Conservation (phyloP, 768 basidiomycete species). For the Lactarius quietus region DNA sequence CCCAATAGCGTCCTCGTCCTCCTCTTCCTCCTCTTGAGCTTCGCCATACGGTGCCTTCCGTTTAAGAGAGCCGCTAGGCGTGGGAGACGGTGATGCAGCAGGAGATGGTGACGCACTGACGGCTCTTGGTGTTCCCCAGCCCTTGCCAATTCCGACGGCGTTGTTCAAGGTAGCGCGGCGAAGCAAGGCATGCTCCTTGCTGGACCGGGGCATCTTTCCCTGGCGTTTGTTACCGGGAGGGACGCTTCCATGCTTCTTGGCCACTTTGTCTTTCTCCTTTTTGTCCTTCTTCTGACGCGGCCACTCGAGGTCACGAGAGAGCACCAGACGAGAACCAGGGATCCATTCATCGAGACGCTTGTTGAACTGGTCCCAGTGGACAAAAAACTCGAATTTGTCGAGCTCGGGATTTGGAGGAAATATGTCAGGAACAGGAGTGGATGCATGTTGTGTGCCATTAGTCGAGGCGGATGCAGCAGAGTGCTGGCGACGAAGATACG, state of each 20-base stretch:
- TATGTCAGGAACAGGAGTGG: constrained; percentile 41
- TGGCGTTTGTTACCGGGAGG: constrained; percentile 24
- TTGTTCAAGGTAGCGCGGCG: constrained; percentile 42
- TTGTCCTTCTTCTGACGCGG: constrained; percentile 84
- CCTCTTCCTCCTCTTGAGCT: constrained; percentile 56
- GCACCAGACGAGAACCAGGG: constrained; percentile 77
- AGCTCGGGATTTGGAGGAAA: constrained; percentile 47
- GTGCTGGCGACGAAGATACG: constrained; percentile 47
- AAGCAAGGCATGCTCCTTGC: constrained; percentile 26
- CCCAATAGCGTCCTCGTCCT: constrained; percentile 39
- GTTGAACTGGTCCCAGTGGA: constrained; percentile 99
- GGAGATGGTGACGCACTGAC: constrained; percentile 29
- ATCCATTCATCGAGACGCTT: constrained; percentile 99
- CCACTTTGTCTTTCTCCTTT: constrained; percentile 43
- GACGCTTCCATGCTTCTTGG: constrained; percentile 50
- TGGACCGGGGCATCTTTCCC: constrained; percentile 28
- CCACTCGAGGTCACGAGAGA: constrained; percentile 89
- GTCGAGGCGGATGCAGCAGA: constrained; percentile 35
- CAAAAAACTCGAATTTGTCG: constrained; percentile 90
- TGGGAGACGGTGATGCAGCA: constrained; percentile 52
- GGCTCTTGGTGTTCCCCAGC: constrained; percentile 29
- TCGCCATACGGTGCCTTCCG: constrained; percentile 66
- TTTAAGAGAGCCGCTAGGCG: constrained; percentile 56
- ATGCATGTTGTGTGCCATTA: constrained; percentile 12
- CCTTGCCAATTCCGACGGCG: constrained; percentile 26